Evolutionary conservation across 2,329 filamentous ascomycete genomes (phyloP).

Genomic region (Diplodia sapinea): DNA sequence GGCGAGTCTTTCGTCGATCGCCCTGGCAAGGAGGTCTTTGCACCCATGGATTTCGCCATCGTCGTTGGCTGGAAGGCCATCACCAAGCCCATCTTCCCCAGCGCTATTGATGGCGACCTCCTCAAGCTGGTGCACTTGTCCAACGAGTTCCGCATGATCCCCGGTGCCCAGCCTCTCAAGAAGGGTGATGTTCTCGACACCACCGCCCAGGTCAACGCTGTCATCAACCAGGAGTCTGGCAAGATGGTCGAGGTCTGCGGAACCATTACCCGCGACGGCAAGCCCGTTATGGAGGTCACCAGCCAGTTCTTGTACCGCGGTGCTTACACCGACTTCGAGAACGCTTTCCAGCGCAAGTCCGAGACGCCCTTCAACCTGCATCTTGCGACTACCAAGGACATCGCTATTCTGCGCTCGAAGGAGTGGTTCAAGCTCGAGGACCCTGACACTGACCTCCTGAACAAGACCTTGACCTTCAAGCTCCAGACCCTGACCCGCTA

Average conservation of each 20-base stretch:
- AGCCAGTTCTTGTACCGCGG: conserved; percentile 98
- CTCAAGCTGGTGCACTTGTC: conserved; percentile 96
- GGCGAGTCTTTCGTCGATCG: conserved; percentile 97
- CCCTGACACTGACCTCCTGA: conserved; percentile 82
- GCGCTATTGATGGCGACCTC: conserved; percentile 92
- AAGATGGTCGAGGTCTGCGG: conserved; percentile 99
- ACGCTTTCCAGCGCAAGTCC: conserved; percentile 97
- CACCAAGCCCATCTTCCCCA: conserved; percentile 98
- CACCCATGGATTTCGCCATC: conserved; percentile 98
- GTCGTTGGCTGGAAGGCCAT: conserved; percentile 99
- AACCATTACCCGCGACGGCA: conserved; percentile 82
- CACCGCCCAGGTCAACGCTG: conserved; percentile 93
- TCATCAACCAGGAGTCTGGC: conserved; percentile 96
- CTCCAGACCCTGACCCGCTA: conserved; percentile 89
- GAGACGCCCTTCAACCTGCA: conserved; percentile 96
- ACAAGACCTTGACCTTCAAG: conserved; percentile 94
- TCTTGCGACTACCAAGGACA: conserved; percentile 84
- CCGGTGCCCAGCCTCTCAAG: conserved; percentile 91
- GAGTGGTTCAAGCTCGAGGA: conserved; percentile 95
- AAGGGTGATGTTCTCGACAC: conserved; percentile 93
- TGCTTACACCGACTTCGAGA: conserved; percentile 89
- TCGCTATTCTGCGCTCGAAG: conserved; percentile 93
- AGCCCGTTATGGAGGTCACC: conserved; percentile 96
- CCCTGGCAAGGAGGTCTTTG: conserved; percentile 90
- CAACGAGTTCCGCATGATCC: conserved; percentile 97